Percentiles rank a stretch among this genome's conserved stretches.
Evolutionary conservation across 345 rosid genomes (phyloP).

Genomic region (Melastoma malabathricum): DNA sequence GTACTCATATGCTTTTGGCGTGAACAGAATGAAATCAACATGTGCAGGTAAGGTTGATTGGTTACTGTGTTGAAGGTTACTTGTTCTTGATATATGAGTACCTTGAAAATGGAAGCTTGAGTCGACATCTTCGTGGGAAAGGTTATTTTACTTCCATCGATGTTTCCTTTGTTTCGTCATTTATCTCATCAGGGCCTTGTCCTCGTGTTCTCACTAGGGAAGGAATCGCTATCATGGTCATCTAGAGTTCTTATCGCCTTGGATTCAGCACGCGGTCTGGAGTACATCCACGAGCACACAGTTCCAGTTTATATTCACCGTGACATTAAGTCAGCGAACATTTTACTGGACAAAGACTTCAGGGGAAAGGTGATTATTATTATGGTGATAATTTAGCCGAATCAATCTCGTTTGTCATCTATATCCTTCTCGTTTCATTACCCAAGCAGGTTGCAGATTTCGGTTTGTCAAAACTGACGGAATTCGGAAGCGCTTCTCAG

Average conservation of each 20-base stretch:
- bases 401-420: background rate
- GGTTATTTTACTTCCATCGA: slow-evolving; percentile 21
- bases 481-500: slow-evolving; percentile 47
- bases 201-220: slow-evolving; percentile 18
- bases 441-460: slow-evolving; percentile 69
- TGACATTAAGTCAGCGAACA: slow-evolving; percentile 82
- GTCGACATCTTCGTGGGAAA: slow-evolving; percentile 66
- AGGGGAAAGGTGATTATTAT: slow-evolving; percentile 47
- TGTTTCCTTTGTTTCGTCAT: background rate
- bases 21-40: background rate
- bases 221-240: slow-evolving; percentile 63
- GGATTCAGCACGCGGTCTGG: slow-evolving; percentile 92
- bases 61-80: slow-evolving; percentile 79
- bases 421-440: background rate
- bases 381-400: background rate
- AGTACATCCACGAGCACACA: slow-evolving; percentile 83
- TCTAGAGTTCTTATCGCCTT: slow-evolving; percentile 75
- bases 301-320: slow-evolving; percentile 87
- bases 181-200: background rate
- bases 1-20: too few relatives aligned
- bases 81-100: slow-evolving; percentile 76
- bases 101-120: slow-evolving; percentile 78
- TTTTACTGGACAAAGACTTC: slow-evolving; percentile 62
- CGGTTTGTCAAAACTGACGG: slow-evolving; percentile 72
- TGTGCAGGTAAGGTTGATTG: slow-evolving; percentile 60